phyloP scores from a whole-genome alignment of 495 filamentous ascomycete species.

The Cetradonia linearis region DNA sequence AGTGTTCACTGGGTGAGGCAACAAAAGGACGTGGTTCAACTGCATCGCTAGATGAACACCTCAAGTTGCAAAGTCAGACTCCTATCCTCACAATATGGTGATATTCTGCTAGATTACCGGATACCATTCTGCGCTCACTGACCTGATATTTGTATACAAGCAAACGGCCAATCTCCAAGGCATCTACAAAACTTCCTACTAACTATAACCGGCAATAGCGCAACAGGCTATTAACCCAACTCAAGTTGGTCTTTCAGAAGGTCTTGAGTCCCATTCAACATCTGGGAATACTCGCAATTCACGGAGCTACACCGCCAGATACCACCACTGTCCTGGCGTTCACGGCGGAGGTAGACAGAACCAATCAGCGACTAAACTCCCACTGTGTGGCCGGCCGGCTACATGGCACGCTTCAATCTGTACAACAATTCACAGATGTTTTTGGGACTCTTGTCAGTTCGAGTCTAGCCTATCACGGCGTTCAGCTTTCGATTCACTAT shows the following conservation, averaged over 20 bases:
- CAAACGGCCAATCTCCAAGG: background rate
- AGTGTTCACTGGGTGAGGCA: background rate
- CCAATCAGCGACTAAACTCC: slow-evolving; percentile 9
- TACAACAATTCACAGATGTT: slow-evolving; percentile 19
- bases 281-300: background rate
- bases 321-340: slow-evolving; percentile 20
- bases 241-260: background rate
- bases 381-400: slow-evolving; percentile 22
- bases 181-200: background rate
- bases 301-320: slow-evolving; percentile 10
- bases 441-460: slow-evolving; percentile 20
- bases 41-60: background rate
- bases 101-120: background rate
- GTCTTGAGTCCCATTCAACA: background rate
- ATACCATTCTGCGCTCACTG: background rate
- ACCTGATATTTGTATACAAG: background rate
- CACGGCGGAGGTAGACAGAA: slow-evolving; percentile 20
- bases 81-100: background rate
- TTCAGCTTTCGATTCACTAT: slow-evolving; percentile 24
- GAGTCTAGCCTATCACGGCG: slow-evolving; percentile 19
- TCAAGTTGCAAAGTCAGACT: background rate
- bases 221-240: background rate
- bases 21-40: background rate
- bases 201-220: background rate
- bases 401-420: slow-evolving; percentile 18